phyloP scores from a whole-genome alignment of 176 grass and related monocot species.

The Coix lacrymajobi region DNA sequence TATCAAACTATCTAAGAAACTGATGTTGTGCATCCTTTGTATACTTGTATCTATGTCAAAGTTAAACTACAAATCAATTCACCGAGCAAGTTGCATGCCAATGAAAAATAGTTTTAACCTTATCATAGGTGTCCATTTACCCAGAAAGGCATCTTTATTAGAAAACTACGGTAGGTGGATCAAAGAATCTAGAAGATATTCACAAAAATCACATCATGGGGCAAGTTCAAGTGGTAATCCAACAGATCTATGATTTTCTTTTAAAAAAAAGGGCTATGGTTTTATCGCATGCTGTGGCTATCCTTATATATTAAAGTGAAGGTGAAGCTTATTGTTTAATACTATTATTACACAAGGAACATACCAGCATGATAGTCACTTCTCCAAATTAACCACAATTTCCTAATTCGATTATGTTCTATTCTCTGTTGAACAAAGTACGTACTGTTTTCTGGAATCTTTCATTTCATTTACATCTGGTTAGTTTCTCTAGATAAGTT shows the following conservation, averaged over 20 bases:
- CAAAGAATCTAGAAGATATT: neutral
- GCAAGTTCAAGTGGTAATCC: neutral
- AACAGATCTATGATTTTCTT: neutral
- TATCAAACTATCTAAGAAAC: constrained; percentile 3
- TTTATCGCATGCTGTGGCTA: neutral
- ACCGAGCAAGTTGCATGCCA: neutral
- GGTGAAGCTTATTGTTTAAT: neutral
- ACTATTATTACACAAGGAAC: neutral
- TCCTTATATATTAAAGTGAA: neutral
- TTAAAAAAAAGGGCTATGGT: neutral
- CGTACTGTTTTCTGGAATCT: neutral
- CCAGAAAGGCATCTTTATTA: neutral
- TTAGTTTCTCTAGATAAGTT: neutral
- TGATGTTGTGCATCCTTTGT: neutral
- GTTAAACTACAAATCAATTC: neutral
- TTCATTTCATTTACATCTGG: neutral
- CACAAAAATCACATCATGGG: neutral
- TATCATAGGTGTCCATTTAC: neutral
- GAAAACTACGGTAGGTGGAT: neutral
- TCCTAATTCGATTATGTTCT: neutral
- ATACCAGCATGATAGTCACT: neutral
- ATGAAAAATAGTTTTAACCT: neutral
- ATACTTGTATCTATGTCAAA: neutral
- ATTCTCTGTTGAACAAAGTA: neutral
- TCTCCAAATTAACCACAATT: neutral